phyloP scores from a whole-genome alignment of 129 eudicot genomes.

The Lonicera japonica region DNA sequence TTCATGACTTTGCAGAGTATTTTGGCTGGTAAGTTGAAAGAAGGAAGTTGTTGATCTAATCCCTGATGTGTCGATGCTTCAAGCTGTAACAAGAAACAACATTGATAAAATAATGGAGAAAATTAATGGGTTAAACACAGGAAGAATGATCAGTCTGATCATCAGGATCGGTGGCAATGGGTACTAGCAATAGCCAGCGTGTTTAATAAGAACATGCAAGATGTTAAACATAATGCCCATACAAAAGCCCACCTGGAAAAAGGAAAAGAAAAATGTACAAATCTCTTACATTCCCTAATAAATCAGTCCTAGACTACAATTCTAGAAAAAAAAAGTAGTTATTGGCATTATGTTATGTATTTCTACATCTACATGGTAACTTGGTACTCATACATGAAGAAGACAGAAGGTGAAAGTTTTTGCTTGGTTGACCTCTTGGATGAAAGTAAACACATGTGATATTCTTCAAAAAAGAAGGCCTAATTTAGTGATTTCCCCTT shows the following conservation, averaged over 20 bases:
- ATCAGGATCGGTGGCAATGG: neutral
- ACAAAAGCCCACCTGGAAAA: slow-evolving; percentile 2
- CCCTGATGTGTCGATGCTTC: slow-evolving; percentile 97
- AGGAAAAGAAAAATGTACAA: neutral
- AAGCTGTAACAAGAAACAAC: slow-evolving; percentile 52
- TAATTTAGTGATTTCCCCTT: too few species aligned
- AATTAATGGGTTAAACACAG: slow-evolving; percentile 6
- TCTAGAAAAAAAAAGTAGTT: too few species aligned
- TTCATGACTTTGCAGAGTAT: slow-evolving; percentile 83
- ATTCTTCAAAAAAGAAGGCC: too few species aligned
- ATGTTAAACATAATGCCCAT: neutral
- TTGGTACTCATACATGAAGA: too few species aligned
- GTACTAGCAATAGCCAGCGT: neutral
- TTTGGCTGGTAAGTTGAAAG: slow-evolving; percentile 75
- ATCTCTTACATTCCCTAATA: too few species aligned
- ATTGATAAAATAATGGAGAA: neutral
- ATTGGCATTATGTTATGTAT: too few species aligned
- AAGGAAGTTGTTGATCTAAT: slow-evolving; percentile 80
- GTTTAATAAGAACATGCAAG: neutral
- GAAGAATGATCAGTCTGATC: neutral
- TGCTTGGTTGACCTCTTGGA: too few species aligned
- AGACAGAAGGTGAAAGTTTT: too few species aligned
- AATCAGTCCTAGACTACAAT: too few species aligned
- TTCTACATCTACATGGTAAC: too few species aligned
- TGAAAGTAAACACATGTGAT: too few species aligned